These are phyloP conservation scores for Pichia sp. DNA, from an alignment of 1,139 yeast species.

Conservation along the genomic window DNA sequence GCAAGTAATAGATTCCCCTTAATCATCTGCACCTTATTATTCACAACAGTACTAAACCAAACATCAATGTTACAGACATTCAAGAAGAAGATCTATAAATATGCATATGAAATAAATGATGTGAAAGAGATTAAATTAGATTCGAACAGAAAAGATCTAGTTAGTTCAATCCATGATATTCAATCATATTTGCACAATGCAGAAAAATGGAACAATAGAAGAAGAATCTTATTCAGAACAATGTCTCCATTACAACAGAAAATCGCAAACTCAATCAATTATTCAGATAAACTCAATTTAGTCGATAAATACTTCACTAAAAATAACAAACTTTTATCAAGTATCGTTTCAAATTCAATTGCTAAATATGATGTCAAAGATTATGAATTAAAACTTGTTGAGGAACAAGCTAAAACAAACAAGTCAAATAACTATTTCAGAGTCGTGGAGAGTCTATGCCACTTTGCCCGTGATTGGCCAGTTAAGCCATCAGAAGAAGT, in stretches of 20 bases:
- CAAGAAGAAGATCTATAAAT: constrained; percentile 21
- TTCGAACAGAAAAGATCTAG: constrained; percentile 36
- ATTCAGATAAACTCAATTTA: constrained; percentile 47
- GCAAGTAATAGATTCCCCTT: constrained; percentile 30
- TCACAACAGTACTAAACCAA: constrained; percentile 32
- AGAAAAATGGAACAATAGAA: constrained; percentile 43
- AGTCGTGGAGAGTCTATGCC: constrained; percentile 72
- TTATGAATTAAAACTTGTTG: constrained; percentile 35
- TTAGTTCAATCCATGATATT: constrained; percentile 53
- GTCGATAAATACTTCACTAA: constrained; percentile 44
- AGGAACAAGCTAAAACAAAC: constrained; percentile 25
- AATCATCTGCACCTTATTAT: constrained; percentile 28
- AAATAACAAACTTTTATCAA: constrained; percentile 47
- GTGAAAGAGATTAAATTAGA: constrained; percentile 8
- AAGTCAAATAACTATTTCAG: constrained; percentile 45
- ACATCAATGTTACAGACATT: constrained; percentile 27
- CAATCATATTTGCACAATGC: constrained; percentile 44
- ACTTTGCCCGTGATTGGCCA: constrained; percentile 75
- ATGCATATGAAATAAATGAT: constrained; percentile 19
- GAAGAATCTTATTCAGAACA: constrained; percentile 43
- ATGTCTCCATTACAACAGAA: constrained; percentile 58
- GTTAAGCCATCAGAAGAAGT: constrained; percentile 44
- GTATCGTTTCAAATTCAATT: constrained; percentile 44
- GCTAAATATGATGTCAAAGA: constrained; percentile 42
- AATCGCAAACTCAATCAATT: constrained; percentile 43